phyloP scores from a whole-genome alignment of 768 basidiomycete species.

The Serendipita vermifera region DNA sequence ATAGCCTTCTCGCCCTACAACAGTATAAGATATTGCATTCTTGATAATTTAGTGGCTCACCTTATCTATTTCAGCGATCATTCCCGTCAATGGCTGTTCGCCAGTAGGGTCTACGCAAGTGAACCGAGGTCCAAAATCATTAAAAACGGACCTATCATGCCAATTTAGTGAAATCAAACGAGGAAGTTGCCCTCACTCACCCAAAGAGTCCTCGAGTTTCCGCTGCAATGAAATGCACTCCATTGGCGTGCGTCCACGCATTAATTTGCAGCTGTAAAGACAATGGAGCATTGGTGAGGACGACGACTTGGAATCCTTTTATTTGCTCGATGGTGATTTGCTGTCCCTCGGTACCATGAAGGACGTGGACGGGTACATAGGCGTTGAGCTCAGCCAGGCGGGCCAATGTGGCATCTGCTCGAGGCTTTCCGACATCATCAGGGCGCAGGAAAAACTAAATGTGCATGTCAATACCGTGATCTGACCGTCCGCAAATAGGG shows the following conservation, averaged over 20 bases:
- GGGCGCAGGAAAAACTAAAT: slow-evolving; percentile 83
- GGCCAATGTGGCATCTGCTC: slow-evolving; percentile 76
- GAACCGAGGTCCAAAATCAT: slow-evolving; percentile 91
- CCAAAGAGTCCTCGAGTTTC: slow-evolving; percentile 91
- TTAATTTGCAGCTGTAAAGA: slow-evolving; percentile 88
- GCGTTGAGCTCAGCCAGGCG: slow-evolving; percentile 88
- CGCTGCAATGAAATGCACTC: slow-evolving; percentile 81
- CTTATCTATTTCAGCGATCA: slow-evolving; percentile 91
- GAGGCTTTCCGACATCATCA: slow-evolving; percentile 75
- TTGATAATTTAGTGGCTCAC: slow-evolving; percentile 26
- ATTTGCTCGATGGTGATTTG: slow-evolving; percentile 69
- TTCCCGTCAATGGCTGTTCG: slow-evolving; percentile 82
- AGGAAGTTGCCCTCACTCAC: slow-evolving; percentile 31
- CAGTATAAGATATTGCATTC: background rate
- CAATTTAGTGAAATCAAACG: slow-evolving; percentile 9
- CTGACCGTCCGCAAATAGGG: slow-evolving; percentile 15
- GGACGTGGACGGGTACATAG: slow-evolving; percentile 84
- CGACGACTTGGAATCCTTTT: slow-evolving; percentile 84
- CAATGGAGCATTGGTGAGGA: slow-evolving; percentile 65
- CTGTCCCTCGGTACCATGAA: slow-evolving; percentile 67
- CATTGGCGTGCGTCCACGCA: slow-evolving; percentile 83
- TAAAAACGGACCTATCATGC: slow-evolving; percentile 66
- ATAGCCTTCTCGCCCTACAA: slow-evolving; percentile 75
- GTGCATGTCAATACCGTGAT: background rate
- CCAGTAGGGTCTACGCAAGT: slow-evolving; percentile 97